Conservation (phyloP, 176 grass and related monocot genomes). For the Guadua angustifolia region DNA sequence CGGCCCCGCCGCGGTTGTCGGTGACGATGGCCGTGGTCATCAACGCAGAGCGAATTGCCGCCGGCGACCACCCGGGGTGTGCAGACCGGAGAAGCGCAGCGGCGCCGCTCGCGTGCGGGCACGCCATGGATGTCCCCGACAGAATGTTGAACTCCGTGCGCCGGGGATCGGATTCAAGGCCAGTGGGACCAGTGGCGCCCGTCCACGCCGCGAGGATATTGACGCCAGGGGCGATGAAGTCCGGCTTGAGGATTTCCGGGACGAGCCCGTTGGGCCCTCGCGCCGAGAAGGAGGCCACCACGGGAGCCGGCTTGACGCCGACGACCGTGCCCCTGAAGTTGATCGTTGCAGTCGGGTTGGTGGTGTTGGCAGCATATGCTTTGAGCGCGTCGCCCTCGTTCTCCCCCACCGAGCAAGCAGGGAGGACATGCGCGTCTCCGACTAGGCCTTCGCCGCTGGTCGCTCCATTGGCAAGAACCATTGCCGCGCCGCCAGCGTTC, state of each 20-base stretch:
- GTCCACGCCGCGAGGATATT: constrained; percentile 99
- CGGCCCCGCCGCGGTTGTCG: constrained; percentile 61
- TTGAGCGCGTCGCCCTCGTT: constrained; percentile 77
- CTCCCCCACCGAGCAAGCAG: constrained; percentile 77
- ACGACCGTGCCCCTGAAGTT: constrained; percentile 75
- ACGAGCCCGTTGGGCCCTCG: constrained; percentile 83
- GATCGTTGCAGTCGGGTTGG: constrained; percentile 64
- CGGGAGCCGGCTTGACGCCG: constrained; percentile 86
- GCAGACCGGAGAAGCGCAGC: constrained; percentile 87
- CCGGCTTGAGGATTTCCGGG: constrained; percentile 89
- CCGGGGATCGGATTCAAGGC: constrained; percentile 59
- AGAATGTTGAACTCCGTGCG: constrained; percentile 96
- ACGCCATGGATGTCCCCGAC: constrained; percentile 95
- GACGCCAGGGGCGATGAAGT: constrained; percentile 85
- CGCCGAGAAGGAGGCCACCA: constrained; percentile 91
- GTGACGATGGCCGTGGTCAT: constrained; percentile 72
- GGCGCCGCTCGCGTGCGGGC: constrained; percentile 89
- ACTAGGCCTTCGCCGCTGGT: constrained; percentile 90
- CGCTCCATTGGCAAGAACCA: constrained; percentile 80
- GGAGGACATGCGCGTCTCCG: constrained; percentile 87
- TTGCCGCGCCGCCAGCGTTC: constrained; percentile 76
- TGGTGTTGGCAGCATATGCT: constrained; percentile 52
- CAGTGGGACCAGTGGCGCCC: constrained; percentile 70
- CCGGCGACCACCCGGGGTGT: constrained; percentile 80
- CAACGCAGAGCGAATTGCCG: constrained; percentile 82